Conservation (phyloP, 2,329 filamentous ascomycete species). For the Emmonsia crescens region DNA sequence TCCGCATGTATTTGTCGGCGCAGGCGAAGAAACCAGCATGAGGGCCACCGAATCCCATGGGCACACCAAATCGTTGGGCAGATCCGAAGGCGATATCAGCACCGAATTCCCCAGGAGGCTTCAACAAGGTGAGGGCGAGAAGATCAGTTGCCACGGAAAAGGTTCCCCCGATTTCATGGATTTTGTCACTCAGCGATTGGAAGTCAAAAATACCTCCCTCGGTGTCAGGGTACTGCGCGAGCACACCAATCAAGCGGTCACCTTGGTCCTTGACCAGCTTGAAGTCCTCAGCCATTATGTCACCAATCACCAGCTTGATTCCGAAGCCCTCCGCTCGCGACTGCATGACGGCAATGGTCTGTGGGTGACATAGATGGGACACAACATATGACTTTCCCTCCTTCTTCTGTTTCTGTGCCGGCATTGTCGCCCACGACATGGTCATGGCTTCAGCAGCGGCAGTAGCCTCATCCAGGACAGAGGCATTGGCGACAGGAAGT, state of each 20-base stretch:
- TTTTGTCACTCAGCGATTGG: constrained; percentile 58
- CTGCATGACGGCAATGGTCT: constrained; percentile 72
- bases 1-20: constrained; percentile 81
- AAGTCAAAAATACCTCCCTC: constrained; percentile 71
- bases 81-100: constrained; percentile 93
- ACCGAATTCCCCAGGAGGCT: constrained; percentile 85
- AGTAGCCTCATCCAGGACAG: constrained; percentile 80
- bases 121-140: constrained; percentile 73
- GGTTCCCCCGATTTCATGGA: constrained; percentile 66
- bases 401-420: constrained; percentile 60
- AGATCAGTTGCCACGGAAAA: constrained; percentile 85
- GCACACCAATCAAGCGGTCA: constrained; percentile 72
- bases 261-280: constrained; percentile 62
- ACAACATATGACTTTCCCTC: constrained; percentile 73
- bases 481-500: constrained; percentile 80
- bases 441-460: constrained; percentile 95
- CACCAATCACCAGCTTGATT: constrained; percentile 62
- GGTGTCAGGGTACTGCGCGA: constrained; percentile 93
- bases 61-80: constrained; percentile 82
- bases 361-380: constrained; percentile 69
- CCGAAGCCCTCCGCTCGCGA: constrained; percentile 87
- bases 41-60: constrained; percentile 85
- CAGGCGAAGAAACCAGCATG: constrained; percentile 95
- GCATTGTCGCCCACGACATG: constrained; percentile 67
- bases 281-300: constrained; percentile 56